phyloP scores from a whole-genome alignment of 1,284 basidiomycete genomes.

The Wallemia ichthyophaga region DNA sequence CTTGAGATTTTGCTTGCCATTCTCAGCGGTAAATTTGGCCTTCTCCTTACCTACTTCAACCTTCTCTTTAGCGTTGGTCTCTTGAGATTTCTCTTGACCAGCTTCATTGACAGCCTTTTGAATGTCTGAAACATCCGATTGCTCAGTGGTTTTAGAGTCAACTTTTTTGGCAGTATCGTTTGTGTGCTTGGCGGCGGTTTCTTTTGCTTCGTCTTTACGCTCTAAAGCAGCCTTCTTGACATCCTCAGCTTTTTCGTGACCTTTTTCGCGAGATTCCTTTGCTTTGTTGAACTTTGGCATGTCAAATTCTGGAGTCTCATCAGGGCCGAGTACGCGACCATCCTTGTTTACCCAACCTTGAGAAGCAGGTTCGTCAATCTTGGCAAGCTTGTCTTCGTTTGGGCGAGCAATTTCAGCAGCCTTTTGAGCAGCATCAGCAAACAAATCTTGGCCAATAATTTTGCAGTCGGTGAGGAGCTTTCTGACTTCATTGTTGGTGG shows the following conservation, averaged over 20 bases:
- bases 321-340: slow-evolving; percentile 16
- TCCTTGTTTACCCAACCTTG: slow-evolving; percentile 23
- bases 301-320: slow-evolving; percentile 1
- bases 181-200: neutral
- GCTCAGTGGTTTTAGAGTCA: neutral
- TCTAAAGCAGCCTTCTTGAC: neutral
- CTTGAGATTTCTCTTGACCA: slow-evolving; percentile 12
- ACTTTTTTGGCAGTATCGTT: neutral
- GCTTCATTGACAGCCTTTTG: neutral
- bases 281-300: slow-evolving; percentile 2
- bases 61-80: slow-evolving; percentile 14
- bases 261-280: neutral
- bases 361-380: slow-evolving; percentile 38
- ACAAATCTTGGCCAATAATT: slow-evolving; percentile 55
- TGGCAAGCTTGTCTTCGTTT: slow-evolving; percentile 26
- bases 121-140: neutral
- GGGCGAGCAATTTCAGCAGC: slow-evolving; percentile 44
- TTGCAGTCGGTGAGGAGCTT: slow-evolving; percentile 59
- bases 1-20: slow-evolving; percentile 8
- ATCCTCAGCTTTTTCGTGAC: neutral
- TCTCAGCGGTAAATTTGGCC: slow-evolving; percentile 9
- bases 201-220: neutral
- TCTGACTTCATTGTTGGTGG: slow-evolving; percentile 71
- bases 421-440: slow-evolving; percentile 43
- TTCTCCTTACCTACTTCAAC: slow-evolving; percentile 13